A percentile compares a stretch with the other conserved stretches of the same genome.
Conservation (phyloP, 179 eudicot species). For the Actinidia polygama region DNA sequence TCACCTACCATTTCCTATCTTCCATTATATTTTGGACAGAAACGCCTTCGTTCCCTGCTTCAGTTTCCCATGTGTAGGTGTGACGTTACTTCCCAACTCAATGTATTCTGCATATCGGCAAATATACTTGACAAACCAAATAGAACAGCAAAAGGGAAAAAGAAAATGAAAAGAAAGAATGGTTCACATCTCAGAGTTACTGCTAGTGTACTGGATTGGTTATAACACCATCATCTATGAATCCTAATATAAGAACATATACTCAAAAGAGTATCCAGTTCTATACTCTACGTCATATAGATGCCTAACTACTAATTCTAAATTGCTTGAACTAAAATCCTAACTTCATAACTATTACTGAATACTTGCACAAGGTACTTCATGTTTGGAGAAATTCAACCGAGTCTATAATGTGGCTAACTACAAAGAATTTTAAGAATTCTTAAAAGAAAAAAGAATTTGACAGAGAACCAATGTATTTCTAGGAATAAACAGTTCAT, state of each 20-base stretch:
- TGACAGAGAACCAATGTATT: no score
- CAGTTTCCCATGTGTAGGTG: no score
- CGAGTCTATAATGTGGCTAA: background rate
- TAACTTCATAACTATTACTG: background rate
- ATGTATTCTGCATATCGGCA: no score
- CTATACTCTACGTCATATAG: background rate
- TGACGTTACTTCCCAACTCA: no score
- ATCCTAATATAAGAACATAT: background rate
- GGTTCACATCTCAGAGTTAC: background rate
- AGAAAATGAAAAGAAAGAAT: background rate
- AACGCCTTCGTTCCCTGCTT: no score
- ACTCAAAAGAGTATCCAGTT: background rate
- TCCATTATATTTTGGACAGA: no score
- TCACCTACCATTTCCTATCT: no score
- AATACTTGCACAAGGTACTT: background rate
- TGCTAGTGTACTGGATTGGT: background rate
- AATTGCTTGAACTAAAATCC: background rate
- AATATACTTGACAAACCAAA: background rate
- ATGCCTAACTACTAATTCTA: background rate
- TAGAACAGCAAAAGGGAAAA: background rate
- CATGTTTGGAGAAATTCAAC: background rate
- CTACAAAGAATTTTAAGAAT: background rate
- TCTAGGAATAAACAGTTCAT: no score
- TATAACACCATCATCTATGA: background rate
- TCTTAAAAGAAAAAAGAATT: no score